Evolutionary conservation across 2,329 filamentous ascomycete species (phyloP).

Genomic region (Microsporum ferrugineum): DNA sequence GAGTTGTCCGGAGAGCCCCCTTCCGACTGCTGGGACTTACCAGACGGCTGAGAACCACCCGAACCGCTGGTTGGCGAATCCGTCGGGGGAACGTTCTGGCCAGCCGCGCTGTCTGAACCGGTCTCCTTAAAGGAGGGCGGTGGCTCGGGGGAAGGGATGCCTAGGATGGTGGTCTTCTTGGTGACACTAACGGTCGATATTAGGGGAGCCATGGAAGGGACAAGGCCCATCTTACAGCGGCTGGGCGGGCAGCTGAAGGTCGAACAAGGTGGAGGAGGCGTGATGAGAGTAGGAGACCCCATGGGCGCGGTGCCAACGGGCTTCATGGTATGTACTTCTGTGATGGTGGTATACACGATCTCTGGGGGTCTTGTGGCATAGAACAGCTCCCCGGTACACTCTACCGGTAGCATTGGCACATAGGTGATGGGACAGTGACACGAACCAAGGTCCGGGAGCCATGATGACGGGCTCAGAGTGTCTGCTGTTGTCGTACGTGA

Average conservation of each 20-base stretch:
- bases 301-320: not conserved
- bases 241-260: slow-evolving; percentile 3
- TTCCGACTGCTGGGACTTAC: not conserved
- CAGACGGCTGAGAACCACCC: not conserved
- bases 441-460: not conserved
- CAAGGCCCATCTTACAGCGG: not conserved
- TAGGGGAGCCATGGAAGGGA: not conserved
- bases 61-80: not conserved
- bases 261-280: slow-evolving; percentile 9
- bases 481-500: not conserved
- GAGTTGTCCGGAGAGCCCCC: not conserved
- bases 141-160: not conserved
- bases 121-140: slow-evolving; percentile 7
- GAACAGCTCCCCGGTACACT: not conserved
- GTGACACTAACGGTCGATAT: slow-evolving; percentile 8
- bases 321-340: slow-evolving; percentile 6
- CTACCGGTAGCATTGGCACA: not conserved
- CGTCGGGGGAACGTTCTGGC: not conserved
- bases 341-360: slow-evolving; percentile 9
- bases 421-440: not conserved
- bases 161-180: slow-evolving; percentile 12
- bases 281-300: slow-evolving; percentile 5
- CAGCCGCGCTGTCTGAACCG: not conserved
- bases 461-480: not conserved
- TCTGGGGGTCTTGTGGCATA: not conserved